phyloP scores from a whole-genome alignment of 2,329 filamentous ascomycete genomes.

The Allantophomopsis lycopodina region DNA sequence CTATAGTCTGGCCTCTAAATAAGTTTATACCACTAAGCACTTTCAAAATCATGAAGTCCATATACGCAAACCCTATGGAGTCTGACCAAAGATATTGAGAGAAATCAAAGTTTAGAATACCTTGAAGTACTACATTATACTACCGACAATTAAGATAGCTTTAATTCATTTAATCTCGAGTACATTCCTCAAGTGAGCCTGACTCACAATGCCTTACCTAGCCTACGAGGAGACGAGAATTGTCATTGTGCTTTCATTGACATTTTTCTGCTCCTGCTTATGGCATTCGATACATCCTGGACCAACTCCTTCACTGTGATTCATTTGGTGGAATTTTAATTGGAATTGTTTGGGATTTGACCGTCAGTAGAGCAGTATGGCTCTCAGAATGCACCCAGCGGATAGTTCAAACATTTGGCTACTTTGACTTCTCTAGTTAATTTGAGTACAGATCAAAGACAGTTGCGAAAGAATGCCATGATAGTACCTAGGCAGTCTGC shows the following conservation, averaged over 20 bases:
- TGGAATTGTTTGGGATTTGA: slow-evolving; percentile 56
- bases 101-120: too few relatives aligned
- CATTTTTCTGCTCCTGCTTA: slow-evolving; percentile 52
- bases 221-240: slow-evolving; percentile 53
- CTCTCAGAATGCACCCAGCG: slow-evolving; percentile 36
- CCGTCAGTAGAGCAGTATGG: slow-evolving; percentile 48
- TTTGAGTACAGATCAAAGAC: slow-evolving; percentile 8
- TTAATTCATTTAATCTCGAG: too few relatives aligned
- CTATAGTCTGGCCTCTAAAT: too few relatives aligned
- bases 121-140: too few relatives aligned
- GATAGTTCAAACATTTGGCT: slow-evolving; percentile 51
- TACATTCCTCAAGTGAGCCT: too few relatives aligned
- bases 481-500: slow-evolving; percentile 54
- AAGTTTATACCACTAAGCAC: too few relatives aligned
- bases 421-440: slow-evolving; percentile 57
- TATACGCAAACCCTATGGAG: too few relatives aligned
- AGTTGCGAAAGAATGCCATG: slow-evolving; percentile 41
- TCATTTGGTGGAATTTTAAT: slow-evolving; percentile 59
- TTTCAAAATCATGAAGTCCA: too few relatives aligned
- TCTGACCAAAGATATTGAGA: too few relatives aligned
- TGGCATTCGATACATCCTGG: slow-evolving; percentile 37
- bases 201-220: slow-evolving; percentile 16
- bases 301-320: slow-evolving; percentile 52
- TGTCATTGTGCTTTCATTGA: slow-evolving; percentile 39
- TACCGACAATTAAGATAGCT: too few relatives aligned